A percentile compares a stretch with the other conserved stretches of the same genome.
Conservation (phyloP, 768 basidiomycete genomes). For the Solioccasus polychromus region DNA sequence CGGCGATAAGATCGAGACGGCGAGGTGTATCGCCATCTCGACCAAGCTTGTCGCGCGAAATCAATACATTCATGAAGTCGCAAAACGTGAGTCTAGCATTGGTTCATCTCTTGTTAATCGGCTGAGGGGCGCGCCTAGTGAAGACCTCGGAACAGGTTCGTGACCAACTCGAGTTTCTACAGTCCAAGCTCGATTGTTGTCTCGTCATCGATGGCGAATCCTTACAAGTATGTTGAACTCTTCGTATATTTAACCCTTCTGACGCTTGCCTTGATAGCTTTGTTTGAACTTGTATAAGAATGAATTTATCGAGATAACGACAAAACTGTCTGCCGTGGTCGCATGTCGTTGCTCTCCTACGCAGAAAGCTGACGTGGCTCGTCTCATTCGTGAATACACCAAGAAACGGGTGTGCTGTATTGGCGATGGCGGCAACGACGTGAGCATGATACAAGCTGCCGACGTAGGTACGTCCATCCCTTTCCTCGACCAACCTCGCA, state of each 20-base stretch:
- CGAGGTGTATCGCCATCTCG: slow-evolving; percentile 96
- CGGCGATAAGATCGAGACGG: slow-evolving; percentile 98
- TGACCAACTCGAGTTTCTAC: slow-evolving; percentile 88
- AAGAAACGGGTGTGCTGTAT: slow-evolving; percentile 98
- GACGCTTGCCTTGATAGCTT: slow-evolving; percentile 47
- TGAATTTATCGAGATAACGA: slow-evolving; percentile 95
- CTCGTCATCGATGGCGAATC: slow-evolving; percentile 98
- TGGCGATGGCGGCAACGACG: slow-evolving; percentile 98
- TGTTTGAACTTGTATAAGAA: slow-evolving; percentile 87
- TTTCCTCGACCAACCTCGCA: not conserved
- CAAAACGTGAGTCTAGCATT: slow-evolving; percentile 60
- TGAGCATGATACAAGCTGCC: slow-evolving; percentile 99
- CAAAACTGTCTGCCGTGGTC: slow-evolving; percentile 93
- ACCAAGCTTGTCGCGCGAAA: slow-evolving; percentile 94
- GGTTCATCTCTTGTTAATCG: not conserved
- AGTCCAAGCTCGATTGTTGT: slow-evolving; percentile 94
- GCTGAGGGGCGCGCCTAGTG: slow-evolving; percentile 49
- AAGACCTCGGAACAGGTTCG: slow-evolving; percentile 79
- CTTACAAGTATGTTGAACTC: slow-evolving; percentile 60
- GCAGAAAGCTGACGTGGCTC: slow-evolving; percentile 97
- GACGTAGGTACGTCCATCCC: slow-evolving; percentile 76
- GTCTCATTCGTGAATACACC: slow-evolving; percentile 85
- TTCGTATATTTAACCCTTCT: not conserved
- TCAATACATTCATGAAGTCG: slow-evolving; percentile 96
- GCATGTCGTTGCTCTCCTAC: slow-evolving; percentile 98